Conservation (phyloP, 2,329 filamentous ascomycete species). For the Cladosporium colombiae region DNA sequence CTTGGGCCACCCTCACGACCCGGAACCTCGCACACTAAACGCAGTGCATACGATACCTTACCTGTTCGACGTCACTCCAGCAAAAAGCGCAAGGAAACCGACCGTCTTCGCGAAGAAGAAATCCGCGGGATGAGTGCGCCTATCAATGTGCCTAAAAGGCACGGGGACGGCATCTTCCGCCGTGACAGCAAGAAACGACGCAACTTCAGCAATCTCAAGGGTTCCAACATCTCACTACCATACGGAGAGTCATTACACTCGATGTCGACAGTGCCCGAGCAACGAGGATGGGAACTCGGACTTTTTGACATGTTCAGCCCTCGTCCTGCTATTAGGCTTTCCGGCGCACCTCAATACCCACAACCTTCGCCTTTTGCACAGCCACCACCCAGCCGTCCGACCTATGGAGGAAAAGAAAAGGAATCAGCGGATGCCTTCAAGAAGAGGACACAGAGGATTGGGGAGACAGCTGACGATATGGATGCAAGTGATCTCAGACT, state of each 20-base stretch:
- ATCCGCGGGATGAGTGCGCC: constrained; percentile 79
- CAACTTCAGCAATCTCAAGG: constrained; percentile 54
- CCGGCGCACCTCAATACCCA: constrained; percentile 62
- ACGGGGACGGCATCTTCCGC: constrained; percentile 52
- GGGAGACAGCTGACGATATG: constrained; percentile 77
- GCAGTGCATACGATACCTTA: constrained; percentile 47
- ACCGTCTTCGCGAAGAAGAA: constrained; percentile 79
- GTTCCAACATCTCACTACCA: constrained; percentile 74
- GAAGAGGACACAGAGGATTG: constrained; percentile 52
- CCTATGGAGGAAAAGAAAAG: constrained; percentile 37
- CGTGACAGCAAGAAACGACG: constrained; percentile 68
- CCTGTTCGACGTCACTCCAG: constrained; percentile 70
- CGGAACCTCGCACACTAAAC: constrained; percentile 40
- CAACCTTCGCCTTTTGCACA: constrained; percentile 36
- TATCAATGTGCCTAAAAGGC: constrained; percentile 61
- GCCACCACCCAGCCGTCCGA: constrained; percentile 18
- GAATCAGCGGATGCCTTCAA: constrained; percentile 26
- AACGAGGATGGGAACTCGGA: constrained; percentile 76
- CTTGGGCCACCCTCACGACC: constrained; percentile 29
- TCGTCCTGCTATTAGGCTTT: constrained; percentile 77
- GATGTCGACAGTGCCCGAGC: constrained; percentile 73
- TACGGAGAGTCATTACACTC: constrained; percentile 74
- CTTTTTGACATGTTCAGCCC: constrained; percentile 80
- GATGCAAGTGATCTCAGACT: constrained; percentile 82
- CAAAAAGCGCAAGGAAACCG: constrained; percentile 70